A percentile compares a stretch with the other conserved stretches of the same genome.
Conservation (phyloP, 495 filamentous ascomycete genomes). For the Daldinia decipiens region DNA sequence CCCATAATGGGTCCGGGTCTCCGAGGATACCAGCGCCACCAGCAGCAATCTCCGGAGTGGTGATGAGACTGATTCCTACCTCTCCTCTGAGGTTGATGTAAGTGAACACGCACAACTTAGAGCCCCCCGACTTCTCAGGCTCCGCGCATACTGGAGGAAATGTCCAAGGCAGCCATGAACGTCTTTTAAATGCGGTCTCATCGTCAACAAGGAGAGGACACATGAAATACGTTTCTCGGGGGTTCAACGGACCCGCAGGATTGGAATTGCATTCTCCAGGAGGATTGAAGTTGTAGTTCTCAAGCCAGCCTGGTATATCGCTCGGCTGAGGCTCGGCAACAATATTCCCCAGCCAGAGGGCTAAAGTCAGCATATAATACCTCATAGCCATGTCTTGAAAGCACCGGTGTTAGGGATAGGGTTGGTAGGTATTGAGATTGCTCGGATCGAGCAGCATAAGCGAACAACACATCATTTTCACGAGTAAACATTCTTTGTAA, state of each 20-base stretch:
- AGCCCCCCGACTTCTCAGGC: constrained; percentile 21
- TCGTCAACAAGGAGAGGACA: constrained; percentile 46
- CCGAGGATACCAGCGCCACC: constrained; percentile 30
- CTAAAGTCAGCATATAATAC: constrained; percentile 8
- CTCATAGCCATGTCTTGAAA: constrained; percentile 13
- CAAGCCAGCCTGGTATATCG: constrained; percentile 31
- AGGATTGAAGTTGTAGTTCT: constrained; percentile 34
- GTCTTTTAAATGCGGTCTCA: constrained; percentile 27
- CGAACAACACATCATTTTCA: constrained; percentile 11
- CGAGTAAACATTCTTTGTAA: constrained; percentile 11
- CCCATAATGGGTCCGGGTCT: constrained; percentile 30
- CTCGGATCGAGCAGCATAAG: constrained; percentile 5
- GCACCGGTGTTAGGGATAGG: constrained; percentile 2
- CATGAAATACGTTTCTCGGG: background rate
- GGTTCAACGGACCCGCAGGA: constrained; percentile 40
- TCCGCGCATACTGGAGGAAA: constrained; percentile 45
- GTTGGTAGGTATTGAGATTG: background rate
- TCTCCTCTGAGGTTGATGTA: constrained; percentile 37
- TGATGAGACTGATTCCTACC: constrained; percentile 41
- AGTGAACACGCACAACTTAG: constrained; percentile 49
- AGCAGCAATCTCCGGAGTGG: constrained; percentile 43
- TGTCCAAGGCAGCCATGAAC: constrained; percentile 49
- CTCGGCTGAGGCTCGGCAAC: constrained; percentile 9
- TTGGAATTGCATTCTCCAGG: constrained; percentile 35
- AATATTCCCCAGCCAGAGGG: constrained; percentile 13